Evolutionary conservation across 306 rosid genomes (phyloP), one percentile per base, ranked within the genome.

Genomic region (Lupinus albus): DNA sequence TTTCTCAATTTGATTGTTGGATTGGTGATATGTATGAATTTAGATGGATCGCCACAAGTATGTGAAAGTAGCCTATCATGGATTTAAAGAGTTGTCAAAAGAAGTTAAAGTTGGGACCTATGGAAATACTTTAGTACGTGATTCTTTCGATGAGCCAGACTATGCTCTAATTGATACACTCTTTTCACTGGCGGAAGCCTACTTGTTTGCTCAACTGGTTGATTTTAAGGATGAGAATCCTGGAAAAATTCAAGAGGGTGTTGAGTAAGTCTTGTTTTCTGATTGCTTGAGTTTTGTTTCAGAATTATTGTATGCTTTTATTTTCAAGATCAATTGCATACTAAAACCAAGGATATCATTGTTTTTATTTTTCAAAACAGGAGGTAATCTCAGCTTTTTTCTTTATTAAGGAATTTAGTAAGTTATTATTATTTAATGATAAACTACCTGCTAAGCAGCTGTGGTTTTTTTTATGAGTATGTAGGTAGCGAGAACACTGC

Each of bases 1-100:
- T 53, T 47, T 52, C 36, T 58, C 8, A 1, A 20, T 20, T 20
- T 20, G 25, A 20, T 20, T 63, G 63, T 51, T 74, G 76, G 39
- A 42, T 45, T 67, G 35, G 57, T 75, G 78, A 15, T 44, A 2
- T 70, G 63, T 28, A 16, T 80, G 68, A 18, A 55, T 71, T 30
- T 81, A 93, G 99, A 90, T 93, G 97, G 99, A 93, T 78, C 90
- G 99, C n/a, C 99, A 93, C 83, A 93, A 93, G 81, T 93, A 93
- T 81, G 99, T 93, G 67, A 93, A 90, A 85, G 92, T 93, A 45
- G 97, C 99, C 58, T 93, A 93, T 79, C 99, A 93, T 82, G 99
- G 97, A 73, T 93, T 90, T 72, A 83, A 78, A 50, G 97, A 90
- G 75, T 64, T 93, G 81, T 88, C 97, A 6, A 93, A 93, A 86